phyloP scores from a whole-genome alignment of 2,329 filamentous ascomycete genomes.

The Aspergillus sergii region DNA sequence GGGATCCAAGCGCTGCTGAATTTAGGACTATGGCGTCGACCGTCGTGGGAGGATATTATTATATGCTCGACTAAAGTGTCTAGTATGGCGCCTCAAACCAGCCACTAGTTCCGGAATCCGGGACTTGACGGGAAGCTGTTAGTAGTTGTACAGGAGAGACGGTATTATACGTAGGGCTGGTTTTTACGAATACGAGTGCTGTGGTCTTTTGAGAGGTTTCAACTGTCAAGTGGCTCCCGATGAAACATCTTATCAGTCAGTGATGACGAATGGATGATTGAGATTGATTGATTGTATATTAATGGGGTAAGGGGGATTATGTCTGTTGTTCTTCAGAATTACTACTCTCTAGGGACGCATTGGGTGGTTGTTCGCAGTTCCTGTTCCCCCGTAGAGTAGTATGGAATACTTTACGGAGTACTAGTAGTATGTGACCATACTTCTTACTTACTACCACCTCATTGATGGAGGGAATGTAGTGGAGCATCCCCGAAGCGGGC shows the following conservation, averaged over 20 bases:
- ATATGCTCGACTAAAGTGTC: neutral
- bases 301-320: neutral
- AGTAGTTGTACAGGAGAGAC: neutral
- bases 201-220: neutral
- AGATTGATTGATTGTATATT: neutral
- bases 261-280: neutral
- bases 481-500: constrained; percentile 13
- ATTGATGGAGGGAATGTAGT: neutral
- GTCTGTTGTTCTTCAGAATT: neutral
- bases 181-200: neutral
- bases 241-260: neutral
- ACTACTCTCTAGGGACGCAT: no score
- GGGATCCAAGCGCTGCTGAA: neutral
- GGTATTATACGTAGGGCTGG: neutral
- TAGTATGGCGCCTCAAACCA: no score
- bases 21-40: neutral
- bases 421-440: no score
- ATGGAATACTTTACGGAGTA: no score
- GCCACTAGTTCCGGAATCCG: neutral
- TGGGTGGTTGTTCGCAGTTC: no score
- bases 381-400: no score
- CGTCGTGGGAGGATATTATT: no score
- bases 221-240: neutral
- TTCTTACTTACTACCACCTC: no score
- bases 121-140: neutral